phyloP scores from a whole-genome alignment of 2,329 filamentous ascomycete species.

The Albophoma yamanashiensis region DNA sequence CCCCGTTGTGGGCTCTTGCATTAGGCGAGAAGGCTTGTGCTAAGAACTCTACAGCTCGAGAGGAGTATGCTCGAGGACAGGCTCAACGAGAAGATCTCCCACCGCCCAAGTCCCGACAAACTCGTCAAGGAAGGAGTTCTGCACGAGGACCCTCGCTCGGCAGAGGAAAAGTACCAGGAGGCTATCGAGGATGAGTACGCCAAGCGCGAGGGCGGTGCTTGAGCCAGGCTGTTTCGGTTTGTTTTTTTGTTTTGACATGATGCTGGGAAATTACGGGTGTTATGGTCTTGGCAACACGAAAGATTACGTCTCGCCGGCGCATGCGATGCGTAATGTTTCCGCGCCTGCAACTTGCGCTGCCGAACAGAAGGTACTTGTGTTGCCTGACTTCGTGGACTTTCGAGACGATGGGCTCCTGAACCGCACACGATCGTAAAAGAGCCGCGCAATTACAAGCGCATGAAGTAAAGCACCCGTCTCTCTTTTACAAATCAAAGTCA shows the following conservation, averaged over 20 bases:
- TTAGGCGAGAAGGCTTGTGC: background rate
- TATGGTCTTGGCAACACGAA: background rate
- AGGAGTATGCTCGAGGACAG: slow-evolving; percentile 81
- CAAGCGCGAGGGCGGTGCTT: slow-evolving; percentile 52
- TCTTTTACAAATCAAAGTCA: background rate
- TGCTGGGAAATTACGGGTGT: background rate
- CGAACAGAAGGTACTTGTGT: background rate
- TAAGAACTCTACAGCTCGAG: slow-evolving; percentile 42
- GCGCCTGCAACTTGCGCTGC: background rate
- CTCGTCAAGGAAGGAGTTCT: slow-evolving; percentile 74
- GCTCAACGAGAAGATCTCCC: slow-evolving; percentile 76
- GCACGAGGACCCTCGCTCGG: slow-evolving; percentile 52
- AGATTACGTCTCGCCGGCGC: background rate
- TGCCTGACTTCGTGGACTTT: background rate
- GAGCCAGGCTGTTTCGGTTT: slow-evolving; percentile 7
- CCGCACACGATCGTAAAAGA: too few relatives aligned
- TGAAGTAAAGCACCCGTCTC: background rate
- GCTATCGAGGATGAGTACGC: slow-evolving; percentile 55
- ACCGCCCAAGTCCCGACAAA: slow-evolving; percentile 64
- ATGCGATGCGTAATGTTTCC: background rate
- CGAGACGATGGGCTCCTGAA: background rate
- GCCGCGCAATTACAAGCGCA: background rate
- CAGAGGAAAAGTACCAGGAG: slow-evolving; percentile 46
- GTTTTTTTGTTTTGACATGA: background rate
- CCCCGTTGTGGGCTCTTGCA: background rate